Evolutionary conservation across 1,284 basidiomycete species (phyloP), one percentile per base, ranked within the genome.

Genomic region (Anthracocystis panici-leucophaei): DNA sequence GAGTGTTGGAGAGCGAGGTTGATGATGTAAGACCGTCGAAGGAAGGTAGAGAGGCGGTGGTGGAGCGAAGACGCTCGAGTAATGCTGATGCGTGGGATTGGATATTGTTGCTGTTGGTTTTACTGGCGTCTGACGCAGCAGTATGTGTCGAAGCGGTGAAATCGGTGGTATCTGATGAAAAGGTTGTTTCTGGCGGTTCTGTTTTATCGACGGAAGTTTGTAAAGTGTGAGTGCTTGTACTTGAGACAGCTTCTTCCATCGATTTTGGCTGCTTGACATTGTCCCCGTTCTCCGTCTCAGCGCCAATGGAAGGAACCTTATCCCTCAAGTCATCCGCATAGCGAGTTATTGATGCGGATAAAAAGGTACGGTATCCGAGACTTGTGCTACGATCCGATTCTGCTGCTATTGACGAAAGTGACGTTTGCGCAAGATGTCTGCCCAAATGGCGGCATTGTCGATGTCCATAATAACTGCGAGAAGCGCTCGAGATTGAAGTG

Each of bases 11-110:
- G 20, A 73, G 46, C 1, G 70, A 58, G 0, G 56, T 14, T 25
- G 59, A 42, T 3, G 70, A 73, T 1, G 58, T 62, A 44, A 61
- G 65, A 8, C 55, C 61, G 45, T 61, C 59, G 23, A 71, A 71
- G 0, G 45, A 12, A 20, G 67, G 61, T 0, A 69, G 42, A 11
- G 53, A 54, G 23, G 67, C 44, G 6, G 54, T 25, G 33, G 45
- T n/a, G 10, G 7, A 27, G 45, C 63, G 68, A 2, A 71, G 31
- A 5, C 61, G 61, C 1, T 48, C 49, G n/a, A 53, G 27, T n/a
- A 59, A 23, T 27, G 41, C 50, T 3, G 31, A 48, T 16, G 35
- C 35, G 14, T 38, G 35, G 12, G 35, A 38, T 16, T 46, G 18
- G 11, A 33, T 9, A 27, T 12, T 41, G 29, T 40, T 5, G 42